These are phyloP conservation scores for Aspergillus pseudoglaucus DNA, from an alignment of 2,329 filamentous ascomycete species.

Conservation along the genomic window DNA sequence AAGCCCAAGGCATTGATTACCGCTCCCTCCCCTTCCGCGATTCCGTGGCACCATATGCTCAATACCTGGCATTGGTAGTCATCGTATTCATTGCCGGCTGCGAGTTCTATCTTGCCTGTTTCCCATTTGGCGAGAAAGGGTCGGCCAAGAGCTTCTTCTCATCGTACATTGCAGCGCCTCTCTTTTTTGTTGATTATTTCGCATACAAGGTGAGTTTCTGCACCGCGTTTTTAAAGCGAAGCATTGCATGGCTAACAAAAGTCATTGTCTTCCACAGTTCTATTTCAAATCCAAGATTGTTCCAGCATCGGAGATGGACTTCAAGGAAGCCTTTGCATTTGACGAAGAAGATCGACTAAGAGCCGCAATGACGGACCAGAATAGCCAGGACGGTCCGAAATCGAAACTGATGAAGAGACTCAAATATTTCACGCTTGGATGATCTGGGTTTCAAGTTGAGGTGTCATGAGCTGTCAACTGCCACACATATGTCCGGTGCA, in stretches of 20 bases:
- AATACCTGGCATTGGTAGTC: conserved; percentile 19
- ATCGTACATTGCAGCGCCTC: conserved; percentile 25
- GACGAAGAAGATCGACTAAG: conserved; percentile 16
- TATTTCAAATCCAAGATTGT: conserved; percentile 19
- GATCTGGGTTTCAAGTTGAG: too few species aligned
- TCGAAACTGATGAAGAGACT: not conserved
- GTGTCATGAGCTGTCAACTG: too few species aligned
- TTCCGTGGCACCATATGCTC: conserved; percentile 18
- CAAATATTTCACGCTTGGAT: not conserved
- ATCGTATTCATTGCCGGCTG: conserved; percentile 24
- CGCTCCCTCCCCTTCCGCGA: conserved; percentile 19
- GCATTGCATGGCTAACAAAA: not conserved
- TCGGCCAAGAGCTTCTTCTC: conserved; percentile 27
- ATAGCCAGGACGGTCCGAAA: not conserved
- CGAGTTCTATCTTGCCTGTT: conserved; percentile 28
- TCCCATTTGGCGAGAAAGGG: conserved; percentile 23
- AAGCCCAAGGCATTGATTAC: conserved; percentile 21
- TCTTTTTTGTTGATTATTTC: conserved; percentile 26
- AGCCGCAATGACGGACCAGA: not conserved
- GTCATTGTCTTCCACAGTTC: conserved; percentile 3
- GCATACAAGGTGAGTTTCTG: conserved; percentile 15
- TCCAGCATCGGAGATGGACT: conserved; percentile 17
- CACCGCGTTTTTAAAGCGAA: not conserved
- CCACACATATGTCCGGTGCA: too few species aligned
- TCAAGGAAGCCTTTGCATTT: conserved; percentile 15